Conservation (phyloP, 2,329 filamentous ascomycete species). For the Raffaelea deltoideospora region DNA sequence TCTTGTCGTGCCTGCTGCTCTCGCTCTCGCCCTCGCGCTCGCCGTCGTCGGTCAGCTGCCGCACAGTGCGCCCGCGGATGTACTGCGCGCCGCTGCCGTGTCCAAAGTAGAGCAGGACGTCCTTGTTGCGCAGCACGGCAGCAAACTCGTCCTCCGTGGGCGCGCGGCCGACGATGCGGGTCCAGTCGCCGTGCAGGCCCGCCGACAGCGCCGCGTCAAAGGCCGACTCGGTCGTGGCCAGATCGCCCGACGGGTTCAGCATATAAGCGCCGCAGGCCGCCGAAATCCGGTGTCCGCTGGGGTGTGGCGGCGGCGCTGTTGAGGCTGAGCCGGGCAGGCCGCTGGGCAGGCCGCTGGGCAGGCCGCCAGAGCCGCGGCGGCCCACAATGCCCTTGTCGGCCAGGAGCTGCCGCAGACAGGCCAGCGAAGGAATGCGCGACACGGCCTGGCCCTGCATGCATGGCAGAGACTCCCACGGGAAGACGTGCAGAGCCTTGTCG, state of each 20-base stretch:
- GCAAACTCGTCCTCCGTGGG: constrained; percentile 72
- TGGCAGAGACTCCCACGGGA: constrained; percentile 92
- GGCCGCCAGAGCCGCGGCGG: too few species aligned
- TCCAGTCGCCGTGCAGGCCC: constrained; percentile 54
- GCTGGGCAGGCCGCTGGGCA: too few species aligned
- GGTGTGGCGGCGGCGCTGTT: constrained; percentile 7
- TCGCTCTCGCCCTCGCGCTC: too few species aligned
- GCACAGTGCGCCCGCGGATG: constrained; percentile 70
- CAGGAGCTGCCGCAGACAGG: constrained; percentile 64
- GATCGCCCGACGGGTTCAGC: constrained; percentile 76
- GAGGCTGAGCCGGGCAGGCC: too few species aligned
- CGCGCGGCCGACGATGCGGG: constrained; percentile 47
- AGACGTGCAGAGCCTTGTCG: constrained; percentile 78
- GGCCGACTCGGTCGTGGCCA: constrained; percentile 61
- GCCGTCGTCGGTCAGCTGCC: constrained; percentile 53
- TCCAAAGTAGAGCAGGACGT: constrained; percentile 83
- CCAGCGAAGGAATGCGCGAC: constrained; percentile 76
- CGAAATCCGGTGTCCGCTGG: constrained; percentile 38
- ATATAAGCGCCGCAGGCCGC: constrained; percentile 53
- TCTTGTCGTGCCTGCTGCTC: too few species aligned
- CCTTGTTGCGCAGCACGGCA: constrained; percentile 44
- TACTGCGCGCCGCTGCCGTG: constrained; percentile 94
- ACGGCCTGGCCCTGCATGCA: constrained; percentile 68
- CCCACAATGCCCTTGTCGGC: constrained; percentile 28
- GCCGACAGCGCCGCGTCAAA: constrained; percentile 51